These are phyloP conservation scores for Solanum etuberosum DNA, from an alignment of 257 asterid genomes.

Conservation along the genomic window DNA sequence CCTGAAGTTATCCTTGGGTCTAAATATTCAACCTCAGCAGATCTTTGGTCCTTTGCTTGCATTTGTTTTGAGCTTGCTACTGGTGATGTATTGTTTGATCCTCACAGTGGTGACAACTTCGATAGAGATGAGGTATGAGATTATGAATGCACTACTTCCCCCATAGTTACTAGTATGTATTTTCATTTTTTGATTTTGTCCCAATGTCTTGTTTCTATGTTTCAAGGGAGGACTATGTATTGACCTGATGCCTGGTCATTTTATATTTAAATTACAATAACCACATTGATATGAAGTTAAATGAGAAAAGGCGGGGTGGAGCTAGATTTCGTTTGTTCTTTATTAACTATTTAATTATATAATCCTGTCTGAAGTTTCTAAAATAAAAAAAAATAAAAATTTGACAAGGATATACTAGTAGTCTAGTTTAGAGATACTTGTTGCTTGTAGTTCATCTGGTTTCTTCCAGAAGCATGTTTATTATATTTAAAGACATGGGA, in stretches of 20 bases:
- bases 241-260: neutral
- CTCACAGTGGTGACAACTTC: conserved; percentile 79
- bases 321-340: neutral
- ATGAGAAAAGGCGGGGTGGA: neutral
- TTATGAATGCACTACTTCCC: neutral
- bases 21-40: conserved; percentile 83
- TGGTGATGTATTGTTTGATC: conserved; percentile 91
- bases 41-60: conserved; percentile 95
- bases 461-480: neutral
- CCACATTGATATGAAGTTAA: neutral
- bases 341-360: neutral
- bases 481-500: neutral
- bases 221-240: neutral
- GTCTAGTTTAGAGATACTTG: neutral
- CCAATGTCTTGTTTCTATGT: neutral
- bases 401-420: neutral
- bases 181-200: neutral
- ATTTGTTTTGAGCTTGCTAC: conserved; percentile 91
- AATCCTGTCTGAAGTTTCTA: neutral
- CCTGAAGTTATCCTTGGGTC: conserved; percentile 92
- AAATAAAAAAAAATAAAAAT: no score
- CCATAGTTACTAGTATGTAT: neutral
- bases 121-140: conserved; percentile 67
- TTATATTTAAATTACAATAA: neutral
- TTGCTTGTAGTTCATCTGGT: neutral